These are phyloP conservation scores for Cyclostephanos invisitatus DNA, from an alignment of 108 stramenopile genomes.

Conservation along the genomic window DNA sequence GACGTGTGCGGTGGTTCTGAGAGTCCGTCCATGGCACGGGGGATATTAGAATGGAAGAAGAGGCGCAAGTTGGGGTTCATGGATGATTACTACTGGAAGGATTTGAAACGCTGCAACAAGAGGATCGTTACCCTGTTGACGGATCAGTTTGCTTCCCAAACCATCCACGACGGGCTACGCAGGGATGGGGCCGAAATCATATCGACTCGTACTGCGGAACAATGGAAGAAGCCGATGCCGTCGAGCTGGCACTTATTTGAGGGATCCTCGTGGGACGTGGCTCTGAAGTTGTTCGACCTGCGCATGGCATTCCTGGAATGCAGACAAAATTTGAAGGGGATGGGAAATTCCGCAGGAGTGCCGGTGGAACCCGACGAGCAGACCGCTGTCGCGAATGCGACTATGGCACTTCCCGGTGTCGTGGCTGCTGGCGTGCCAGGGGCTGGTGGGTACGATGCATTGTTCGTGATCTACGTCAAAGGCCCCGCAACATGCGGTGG, in stretches of 20 bases:
- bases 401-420: constrained; percentile 85
- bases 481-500: constrained; percentile 40
- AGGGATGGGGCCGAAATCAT: constrained; percentile 52
- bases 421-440: constrained; percentile 92
- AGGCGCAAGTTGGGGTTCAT: constrained; percentile 44
- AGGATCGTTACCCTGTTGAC: constrained; percentile 55
- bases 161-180: constrained; percentile 24
- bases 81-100: constrained; percentile 75
- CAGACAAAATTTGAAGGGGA: constrained; percentile 63
- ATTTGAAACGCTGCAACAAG: constrained; percentile 64
- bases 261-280: constrained; percentile 49
- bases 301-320: constrained; percentile 59
- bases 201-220: constrained; percentile 43
- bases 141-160: constrained; percentile 31
- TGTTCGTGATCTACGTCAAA: constrained; percentile 83
- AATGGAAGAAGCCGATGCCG: constrained; percentile 52
- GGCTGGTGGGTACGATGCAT: constrained; percentile 95
- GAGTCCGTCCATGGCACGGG: constrained; percentile 93
- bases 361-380: constrained; percentile 92
- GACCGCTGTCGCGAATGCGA: constrained; percentile 84
- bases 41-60: constrained; percentile 79
- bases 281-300: constrained; percentile 39
- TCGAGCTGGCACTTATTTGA: constrained; percentile 48
- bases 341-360: constrained; percentile 87
- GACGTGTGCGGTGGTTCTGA: constrained; percentile 96